phyloP scores from a whole-genome alignment of 257 asterid genomes.

The Solanum corneliomulleri region DNA sequence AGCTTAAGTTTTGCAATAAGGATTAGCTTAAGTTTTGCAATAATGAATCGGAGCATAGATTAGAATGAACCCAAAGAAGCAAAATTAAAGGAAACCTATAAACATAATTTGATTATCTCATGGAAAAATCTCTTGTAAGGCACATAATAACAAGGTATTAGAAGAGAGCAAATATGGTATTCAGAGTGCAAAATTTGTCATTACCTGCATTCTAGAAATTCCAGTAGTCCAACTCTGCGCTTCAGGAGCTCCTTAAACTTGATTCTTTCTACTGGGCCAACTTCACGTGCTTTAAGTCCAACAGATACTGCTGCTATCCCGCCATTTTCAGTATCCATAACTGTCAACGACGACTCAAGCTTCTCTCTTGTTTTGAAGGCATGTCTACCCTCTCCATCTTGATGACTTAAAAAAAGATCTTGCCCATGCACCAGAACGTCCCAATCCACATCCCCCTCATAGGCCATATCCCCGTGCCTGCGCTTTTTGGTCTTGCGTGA shows the following conservation, averaged over 20 bases:
- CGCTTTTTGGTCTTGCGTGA: conserved; percentile 60
- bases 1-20: background rate
- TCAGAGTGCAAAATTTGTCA: background rate
- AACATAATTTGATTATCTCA: background rate
- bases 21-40: background rate
- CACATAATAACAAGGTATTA: background rate
- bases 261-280: conserved; percentile 77
- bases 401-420: conserved; percentile 49
- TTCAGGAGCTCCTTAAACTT: conserved; percentile 82
- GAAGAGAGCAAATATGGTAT: background rate
- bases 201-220: conserved; percentile 91
- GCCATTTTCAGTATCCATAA: conserved; percentile 49
- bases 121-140: background rate
- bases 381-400: conserved; percentile 23
- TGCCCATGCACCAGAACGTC: conserved; percentile 64
- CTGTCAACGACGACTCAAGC: conserved; percentile 21
- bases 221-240: conserved; percentile 95
- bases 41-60: background rate
- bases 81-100: background rate
- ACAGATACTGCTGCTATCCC: conserved; percentile 78
- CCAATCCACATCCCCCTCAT: conserved; percentile 98
- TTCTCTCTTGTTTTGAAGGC: conserved; percentile 39
- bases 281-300: conserved; percentile 84
- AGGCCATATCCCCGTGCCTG: conserved; percentile 93
- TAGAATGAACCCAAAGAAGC: background rate